Evolutionary conservation across 129 eudicot species (phyloP).

Genomic region (Glebionis coronaria): DNA sequence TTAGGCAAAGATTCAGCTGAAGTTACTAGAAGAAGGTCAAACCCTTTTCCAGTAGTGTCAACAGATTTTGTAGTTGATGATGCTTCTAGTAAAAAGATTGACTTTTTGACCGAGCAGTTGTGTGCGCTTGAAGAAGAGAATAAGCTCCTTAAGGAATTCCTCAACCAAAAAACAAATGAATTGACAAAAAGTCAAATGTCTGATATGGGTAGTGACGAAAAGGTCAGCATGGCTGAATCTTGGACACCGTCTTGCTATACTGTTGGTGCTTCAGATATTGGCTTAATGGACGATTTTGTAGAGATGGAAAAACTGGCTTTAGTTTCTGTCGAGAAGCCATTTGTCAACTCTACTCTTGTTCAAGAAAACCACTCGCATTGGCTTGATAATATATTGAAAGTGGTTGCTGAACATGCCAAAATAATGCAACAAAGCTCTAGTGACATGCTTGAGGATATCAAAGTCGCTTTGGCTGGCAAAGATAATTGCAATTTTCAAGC

Average conservation of each 20-base stretch:
- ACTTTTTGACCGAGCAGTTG: constrained; percentile 52
- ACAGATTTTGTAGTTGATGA: constrained; percentile 41
- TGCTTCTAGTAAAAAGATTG: constrained; percentile 44
- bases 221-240: constrained; percentile 64
- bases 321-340: constrained; percentile 42
- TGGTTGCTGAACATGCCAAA: constrained; percentile 31
- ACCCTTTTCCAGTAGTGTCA: constrained; percentile 39
- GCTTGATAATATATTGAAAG: constrained; percentile 33
- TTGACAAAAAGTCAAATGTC: constrained; percentile 43
- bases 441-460: constrained; percentile 40
- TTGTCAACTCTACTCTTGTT: constrained; percentile 28
- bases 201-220: constrained; percentile 75
- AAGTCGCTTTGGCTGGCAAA: constrained; percentile 31
- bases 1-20: constrained; percentile 19
- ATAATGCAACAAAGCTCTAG: constrained; percentile 27
- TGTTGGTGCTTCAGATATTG: constrained; percentile 57
- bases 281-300: constrained; percentile 84
- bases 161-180: constrained; percentile 42
- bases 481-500: constrained; percentile 4
- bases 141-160: constrained; percentile 54
- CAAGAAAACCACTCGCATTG: constrained; percentile 24
- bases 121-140: constrained; percentile 68
- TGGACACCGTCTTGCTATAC: constrained; percentile 44
- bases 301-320: constrained; percentile 93
- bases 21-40: constrained; percentile 51